Base-by-base conservation (phyloP, 306 rosid species). In the Inga oerstediana region DNA sequence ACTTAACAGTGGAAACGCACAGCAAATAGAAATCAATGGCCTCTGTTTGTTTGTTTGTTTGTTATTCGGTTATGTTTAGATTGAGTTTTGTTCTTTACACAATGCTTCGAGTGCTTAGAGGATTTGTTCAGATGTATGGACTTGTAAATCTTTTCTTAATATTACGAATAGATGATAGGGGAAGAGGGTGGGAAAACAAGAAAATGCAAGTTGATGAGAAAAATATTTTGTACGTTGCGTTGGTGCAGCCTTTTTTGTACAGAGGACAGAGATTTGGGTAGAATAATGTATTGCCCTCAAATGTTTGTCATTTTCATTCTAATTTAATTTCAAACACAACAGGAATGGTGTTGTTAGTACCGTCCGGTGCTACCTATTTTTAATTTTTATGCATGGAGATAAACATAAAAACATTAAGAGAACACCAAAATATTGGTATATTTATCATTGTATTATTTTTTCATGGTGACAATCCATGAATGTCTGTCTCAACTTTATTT, bases 111-210 rank as follows among this genome's bases (percentile, higher is more conserved):
- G 61, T 80, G 24, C 74, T 32, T 67, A 56, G 78, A 72, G 85
- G 70, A 15, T 72, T 51, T 81, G 74, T 76, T 80, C 74, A 62
- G 64, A 45, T 24, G 39, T 49, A 64, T 73, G 76, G 44, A 37
- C 72, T 5, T 72, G 85, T 83, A 83, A 72, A 86, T 72, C 69
- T 72, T 86, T 76, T 71, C 81, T 58, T 72, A 11, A 34, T 56
- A 66, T 58, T 54, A 39, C 70, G 71, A 61, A 70, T 43, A 71
- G 80, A 65, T 58, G 30, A 58, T 19, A 58, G 64, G 68, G 27
- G 70, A 24, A 27, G n/a, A 27, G n/a, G 41, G 51, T 35, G 72
- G 62, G 0, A 4, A 5, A 35, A 32, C 11, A 56, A 22, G 7
- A 15, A 19, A 52, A 35, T 30, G n/a, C 45, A 54, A 69, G 32